These are phyloP conservation scores for Scheffersomyces parashehatae DNA, from an alignment of 1,139 yeast genomes.

Conservation along the genomic window DNA sequence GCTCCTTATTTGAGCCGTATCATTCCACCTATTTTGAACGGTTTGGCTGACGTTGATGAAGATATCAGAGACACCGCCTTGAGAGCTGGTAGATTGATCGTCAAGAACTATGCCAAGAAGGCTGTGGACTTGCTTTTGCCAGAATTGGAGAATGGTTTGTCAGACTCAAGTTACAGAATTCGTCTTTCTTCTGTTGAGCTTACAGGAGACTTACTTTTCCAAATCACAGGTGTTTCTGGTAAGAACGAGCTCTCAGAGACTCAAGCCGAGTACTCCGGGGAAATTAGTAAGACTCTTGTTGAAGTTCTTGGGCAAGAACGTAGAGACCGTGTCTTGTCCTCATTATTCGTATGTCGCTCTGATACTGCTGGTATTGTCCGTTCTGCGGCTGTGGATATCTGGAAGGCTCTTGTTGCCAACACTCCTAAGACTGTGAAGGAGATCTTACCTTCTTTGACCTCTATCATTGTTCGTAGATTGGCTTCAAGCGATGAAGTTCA, in stretches of 20 bases:
- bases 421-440: slow-evolving; percentile 97
- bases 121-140: slow-evolving; percentile 94
- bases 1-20: slow-evolving; percentile 84
- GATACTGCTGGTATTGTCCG: slow-evolving; percentile 89
- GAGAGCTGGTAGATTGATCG: slow-evolving; percentile 91
- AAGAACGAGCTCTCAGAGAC: slow-evolving; percentile 68
- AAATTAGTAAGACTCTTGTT: slow-evolving; percentile 65
- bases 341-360: slow-evolving; percentile 88
- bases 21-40: slow-evolving; percentile 86
- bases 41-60: slow-evolving; percentile 88
- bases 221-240: slow-evolving; percentile 86
- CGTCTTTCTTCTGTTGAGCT: slow-evolving; percentile 93
- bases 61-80: slow-evolving; percentile 86
- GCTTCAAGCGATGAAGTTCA: slow-evolving; percentile 79
- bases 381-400: slow-evolving; percentile 88
- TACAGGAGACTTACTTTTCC: slow-evolving; percentile 94
- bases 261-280: slow-evolving; percentile 54
- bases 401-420: slow-evolving; percentile 96
- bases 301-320: slow-evolving; percentile 85
- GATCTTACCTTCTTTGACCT: slow-evolving; percentile 80
- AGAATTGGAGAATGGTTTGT: slow-evolving; percentile 86
- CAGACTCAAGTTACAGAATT: slow-evolving; percentile 82
- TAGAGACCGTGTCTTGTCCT: slow-evolving; percentile 81
- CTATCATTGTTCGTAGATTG: slow-evolving; percentile 75
- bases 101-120: slow-evolving; percentile 85